phyloP scores from a whole-genome alignment of 2,329 filamentous ascomycete species.

The Coniosporium tulheliwenetii region DNA sequence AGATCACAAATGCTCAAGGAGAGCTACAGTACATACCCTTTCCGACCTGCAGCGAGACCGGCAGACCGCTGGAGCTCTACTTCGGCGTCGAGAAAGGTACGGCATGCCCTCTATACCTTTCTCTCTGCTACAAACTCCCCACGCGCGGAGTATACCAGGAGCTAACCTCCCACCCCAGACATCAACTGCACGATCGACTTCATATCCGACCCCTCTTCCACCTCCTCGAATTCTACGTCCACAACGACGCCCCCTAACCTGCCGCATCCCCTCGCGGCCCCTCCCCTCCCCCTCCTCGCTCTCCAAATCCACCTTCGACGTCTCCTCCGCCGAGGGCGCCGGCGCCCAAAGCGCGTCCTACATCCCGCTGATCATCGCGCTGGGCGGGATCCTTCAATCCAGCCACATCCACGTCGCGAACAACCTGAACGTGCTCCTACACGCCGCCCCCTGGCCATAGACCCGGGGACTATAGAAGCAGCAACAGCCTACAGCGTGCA shows the following conservation, averaged over 20 bases:
- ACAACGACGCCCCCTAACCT: conserved; percentile 85
- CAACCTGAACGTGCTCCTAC: conserved; percentile 77
- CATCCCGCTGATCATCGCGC: conserved; percentile 73
- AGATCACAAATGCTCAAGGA: conserved; percentile 60
- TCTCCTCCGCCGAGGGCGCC: conserved; percentile 10
- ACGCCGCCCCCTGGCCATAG: conserved; percentile 36
- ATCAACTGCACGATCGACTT: conserved; percentile 71
- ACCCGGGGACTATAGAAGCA: conserved; percentile 68
- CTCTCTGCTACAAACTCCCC: neutral
- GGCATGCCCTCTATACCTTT: neutral
- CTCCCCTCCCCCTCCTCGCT: conserved; percentile 25
- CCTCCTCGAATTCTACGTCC: conserved; percentile 91
- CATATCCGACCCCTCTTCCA: conserved; percentile 73
- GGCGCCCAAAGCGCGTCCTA: conserved; percentile 33
- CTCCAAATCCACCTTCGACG: conserved; percentile 13
- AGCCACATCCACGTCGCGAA: conserved; percentile 85
- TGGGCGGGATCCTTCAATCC: conserved; percentile 76
- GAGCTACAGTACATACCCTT: conserved; percentile 89
- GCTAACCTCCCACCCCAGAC: conserved; percentile 32
- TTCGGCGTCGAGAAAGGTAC: conserved; percentile 58
- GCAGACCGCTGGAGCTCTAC: conserved; percentile 62
- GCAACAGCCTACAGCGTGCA: conserved; percentile 77
- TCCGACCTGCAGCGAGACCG: conserved; percentile 77
- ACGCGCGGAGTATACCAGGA: neutral
- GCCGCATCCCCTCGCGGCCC: conserved; percentile 72